phyloP scores from a whole-genome alignment of 2,329 filamentous ascomycete species.

The Teratosphaeriaceae sp. region DNA sequence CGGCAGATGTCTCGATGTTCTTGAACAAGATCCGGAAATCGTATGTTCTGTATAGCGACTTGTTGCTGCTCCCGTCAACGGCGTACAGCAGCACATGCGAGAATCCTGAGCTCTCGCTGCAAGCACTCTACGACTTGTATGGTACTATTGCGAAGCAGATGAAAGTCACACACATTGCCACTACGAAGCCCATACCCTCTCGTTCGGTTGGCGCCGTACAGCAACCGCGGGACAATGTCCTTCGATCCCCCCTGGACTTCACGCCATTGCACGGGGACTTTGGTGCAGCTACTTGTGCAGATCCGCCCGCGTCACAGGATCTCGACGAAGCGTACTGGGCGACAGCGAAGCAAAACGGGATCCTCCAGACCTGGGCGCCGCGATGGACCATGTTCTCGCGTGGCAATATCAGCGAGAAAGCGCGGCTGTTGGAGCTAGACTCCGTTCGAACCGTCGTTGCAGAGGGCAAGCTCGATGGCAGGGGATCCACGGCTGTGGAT shows the following conservation, averaged over 20 bases:
- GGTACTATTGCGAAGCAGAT: slow-evolving; percentile 36
- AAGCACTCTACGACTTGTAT: slow-evolving; percentile 35
- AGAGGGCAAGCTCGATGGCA: slow-evolving; percentile 26
- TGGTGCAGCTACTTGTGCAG: slow-evolving; percentile 43
- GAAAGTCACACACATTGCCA: slow-evolving; percentile 49
- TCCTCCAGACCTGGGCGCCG: slow-evolving; percentile 81
- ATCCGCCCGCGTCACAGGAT: slow-evolving; percentile 39
- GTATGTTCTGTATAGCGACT: slow-evolving; percentile 51
- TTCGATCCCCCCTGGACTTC: slow-evolving; percentile 67
- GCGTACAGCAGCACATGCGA: slow-evolving; percentile 30
- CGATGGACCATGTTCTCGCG: slow-evolving; percentile 90
- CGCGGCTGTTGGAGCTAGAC: slow-evolving; percentile 55
- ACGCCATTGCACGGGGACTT: slow-evolving; percentile 69
- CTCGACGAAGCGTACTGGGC: slow-evolving; percentile 72
- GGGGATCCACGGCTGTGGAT: slow-evolving; percentile 51
- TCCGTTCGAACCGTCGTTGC: slow-evolving; percentile 23
- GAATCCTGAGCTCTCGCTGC: slow-evolving; percentile 17
- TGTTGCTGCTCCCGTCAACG: slow-evolving; percentile 50
- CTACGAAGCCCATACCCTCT: slow-evolving; percentile 50
- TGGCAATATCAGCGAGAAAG: slow-evolving; percentile 86
- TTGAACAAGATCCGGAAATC: slow-evolving; percentile 19
- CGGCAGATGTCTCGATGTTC: not conserved
- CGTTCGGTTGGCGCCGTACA: slow-evolving; percentile 2
- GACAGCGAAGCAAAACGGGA: slow-evolving; percentile 63
- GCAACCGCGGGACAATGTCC: slow-evolving; percentile 48